phyloP scores from a whole-genome alignment of 2,329 filamentous ascomycete genomes.

The Colletotrichum caudatum region DNA sequence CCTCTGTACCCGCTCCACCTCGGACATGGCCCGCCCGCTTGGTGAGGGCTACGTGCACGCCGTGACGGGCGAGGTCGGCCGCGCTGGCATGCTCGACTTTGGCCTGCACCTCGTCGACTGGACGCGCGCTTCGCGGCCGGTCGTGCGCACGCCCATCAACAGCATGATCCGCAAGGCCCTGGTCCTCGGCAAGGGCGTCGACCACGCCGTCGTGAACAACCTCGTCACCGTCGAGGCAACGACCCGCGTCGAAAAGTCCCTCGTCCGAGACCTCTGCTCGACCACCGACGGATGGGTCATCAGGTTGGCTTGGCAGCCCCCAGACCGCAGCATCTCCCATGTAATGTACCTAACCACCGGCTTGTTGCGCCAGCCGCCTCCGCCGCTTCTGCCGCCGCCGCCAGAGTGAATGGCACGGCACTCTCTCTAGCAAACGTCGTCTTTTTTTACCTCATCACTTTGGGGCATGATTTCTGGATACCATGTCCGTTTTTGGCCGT shows the following conservation, averaged over 20 bases:
- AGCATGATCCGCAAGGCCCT: conserved; percentile 32
- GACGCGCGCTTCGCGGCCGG: conserved; percentile 22
- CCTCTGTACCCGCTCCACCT: conserved; percentile 31
- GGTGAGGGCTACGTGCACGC: conserved; percentile 37
- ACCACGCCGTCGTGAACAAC: conserved; percentile 21
- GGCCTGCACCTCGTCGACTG: conserved; percentile 22
- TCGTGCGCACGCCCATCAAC: conserved; percentile 22
- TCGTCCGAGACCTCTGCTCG: conserved; percentile 13
- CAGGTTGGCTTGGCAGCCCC: conserved; percentile 38
- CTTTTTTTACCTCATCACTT: background rate
- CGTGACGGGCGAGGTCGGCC: conserved; percentile 30
- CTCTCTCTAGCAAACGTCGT: background rate
- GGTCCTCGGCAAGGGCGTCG: conserved; percentile 16
- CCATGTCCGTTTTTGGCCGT: conserved; percentile 9
- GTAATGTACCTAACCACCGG: conserved; percentile 39
- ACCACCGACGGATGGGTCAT: conserved; percentile 30
- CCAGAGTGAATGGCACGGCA: background rate
- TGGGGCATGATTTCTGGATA: conserved; percentile 4
- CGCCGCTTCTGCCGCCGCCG: too few species aligned
- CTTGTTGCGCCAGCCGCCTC: background rate
- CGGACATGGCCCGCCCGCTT: conserved; percentile 18
- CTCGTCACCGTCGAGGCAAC: conserved; percentile 35
- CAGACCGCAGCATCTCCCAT: conserved; percentile 31
- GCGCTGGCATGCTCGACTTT: conserved; percentile 18
- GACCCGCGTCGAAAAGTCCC: conserved; percentile 17